Conservation (phyloP, 306 rosid genomes). For the Sicyos edulis region DNA sequence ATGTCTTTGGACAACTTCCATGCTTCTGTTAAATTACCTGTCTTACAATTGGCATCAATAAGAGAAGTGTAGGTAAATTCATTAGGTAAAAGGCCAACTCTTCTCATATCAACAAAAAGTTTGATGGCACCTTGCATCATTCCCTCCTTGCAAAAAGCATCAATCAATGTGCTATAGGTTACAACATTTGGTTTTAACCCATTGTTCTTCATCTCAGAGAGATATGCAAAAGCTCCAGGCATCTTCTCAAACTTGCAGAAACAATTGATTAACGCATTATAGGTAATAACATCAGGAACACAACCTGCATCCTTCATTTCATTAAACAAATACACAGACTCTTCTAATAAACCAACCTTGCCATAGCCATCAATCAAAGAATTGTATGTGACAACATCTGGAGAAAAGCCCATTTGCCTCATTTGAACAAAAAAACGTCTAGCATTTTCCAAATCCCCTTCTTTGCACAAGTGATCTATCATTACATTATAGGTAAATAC, state of each 20-base stretch:
- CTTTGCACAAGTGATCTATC: conserved; percentile 59
- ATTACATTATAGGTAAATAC: conserved; percentile 71
- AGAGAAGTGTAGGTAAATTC: conserved; percentile 81
- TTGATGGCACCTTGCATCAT: conserved; percentile 72
- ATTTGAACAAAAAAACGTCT: conserved; percentile 58
- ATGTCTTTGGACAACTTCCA: conserved; percentile 63
- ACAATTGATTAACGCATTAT: conserved; percentile 67
- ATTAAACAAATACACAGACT: conserved; percentile 42
- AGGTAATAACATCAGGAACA: conserved; percentile 66
- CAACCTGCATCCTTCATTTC: conserved; percentile 66
- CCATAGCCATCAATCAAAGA: conserved; percentile 90
- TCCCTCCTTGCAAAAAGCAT: conserved; percentile 87
- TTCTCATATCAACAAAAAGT: conserved; percentile 76
- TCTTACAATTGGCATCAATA: conserved; percentile 81
- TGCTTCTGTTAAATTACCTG: conserved; percentile 60
- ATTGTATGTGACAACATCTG: conserved; percentile 79
- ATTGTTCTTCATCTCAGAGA: conserved; percentile 56
- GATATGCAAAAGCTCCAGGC: conserved; percentile 60
- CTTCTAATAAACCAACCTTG: conserved; percentile 51
- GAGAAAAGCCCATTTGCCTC: conserved; percentile 49
- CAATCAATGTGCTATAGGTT: conserved; percentile 82
- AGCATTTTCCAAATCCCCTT: conserved; percentile 65
- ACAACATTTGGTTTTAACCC: conserved; percentile 69
- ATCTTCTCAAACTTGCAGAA: conserved; percentile 68
- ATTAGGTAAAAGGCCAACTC: conserved; percentile 69